Percentiles rank a stretch among this genome's conserved stretches.
Conservation (phyloP, 2,329 filamentous ascomycete species). For the Chrysoporthe austroafricana region DNA sequence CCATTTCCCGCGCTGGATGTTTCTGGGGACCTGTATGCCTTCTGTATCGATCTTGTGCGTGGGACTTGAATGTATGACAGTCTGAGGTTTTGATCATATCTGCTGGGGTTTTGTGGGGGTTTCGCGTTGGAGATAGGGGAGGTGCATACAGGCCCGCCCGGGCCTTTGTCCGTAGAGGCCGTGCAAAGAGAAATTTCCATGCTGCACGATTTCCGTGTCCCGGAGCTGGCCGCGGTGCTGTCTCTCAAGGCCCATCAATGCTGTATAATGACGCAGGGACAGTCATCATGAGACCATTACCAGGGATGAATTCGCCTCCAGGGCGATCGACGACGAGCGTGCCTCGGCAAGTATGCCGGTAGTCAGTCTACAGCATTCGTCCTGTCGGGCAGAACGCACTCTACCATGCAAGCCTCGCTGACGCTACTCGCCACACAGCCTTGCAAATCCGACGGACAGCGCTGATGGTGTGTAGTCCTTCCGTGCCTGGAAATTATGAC, state of each 20-base stretch:
- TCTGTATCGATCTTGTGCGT: background rate
- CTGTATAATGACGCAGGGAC: slow-evolving; percentile 2
- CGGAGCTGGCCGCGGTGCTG: background rate
- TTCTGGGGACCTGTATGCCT: background rate
- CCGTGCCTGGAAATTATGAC: background rate
- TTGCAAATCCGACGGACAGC: slow-evolving; percentile 4
- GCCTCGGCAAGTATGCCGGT: background rate
- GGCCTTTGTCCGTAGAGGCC: background rate
- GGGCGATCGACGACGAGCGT: background rate
- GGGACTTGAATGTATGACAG: background rate
- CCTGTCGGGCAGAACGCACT: slow-evolving; percentile 3
- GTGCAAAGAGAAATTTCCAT: background rate
- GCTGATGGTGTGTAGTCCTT: background rate
- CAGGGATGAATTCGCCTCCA: background rate
- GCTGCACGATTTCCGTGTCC: background rate
- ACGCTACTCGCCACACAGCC: slow-evolving; percentile 7
- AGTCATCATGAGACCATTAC: background rate
- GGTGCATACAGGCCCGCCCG: background rate
- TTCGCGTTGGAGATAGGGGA: background rate
- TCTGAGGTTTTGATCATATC: background rate
- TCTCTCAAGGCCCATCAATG: background rate
- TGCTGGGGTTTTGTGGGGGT: background rate
- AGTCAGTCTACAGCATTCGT: background rate
- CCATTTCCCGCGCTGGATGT: background rate
- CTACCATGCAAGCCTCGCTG: slow-evolving; percentile 9